Evolutionary conservation across 2,329 filamentous ascomycete genomes (phyloP), one percentile per base, ranked within the genome.

Genomic region (Colletotrichum orchidophilum): DNA sequence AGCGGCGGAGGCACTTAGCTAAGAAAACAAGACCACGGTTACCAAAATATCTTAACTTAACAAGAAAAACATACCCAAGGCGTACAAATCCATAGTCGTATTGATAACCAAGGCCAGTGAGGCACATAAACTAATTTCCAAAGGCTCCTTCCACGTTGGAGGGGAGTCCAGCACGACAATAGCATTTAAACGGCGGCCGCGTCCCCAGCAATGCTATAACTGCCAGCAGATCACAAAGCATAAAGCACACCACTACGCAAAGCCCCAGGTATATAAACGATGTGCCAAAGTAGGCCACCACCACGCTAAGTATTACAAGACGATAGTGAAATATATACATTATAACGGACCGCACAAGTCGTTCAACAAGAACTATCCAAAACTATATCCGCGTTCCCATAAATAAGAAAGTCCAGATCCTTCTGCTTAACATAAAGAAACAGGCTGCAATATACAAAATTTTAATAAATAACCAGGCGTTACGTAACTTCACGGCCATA

Each of bases 191-290:
- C 74, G 65, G 24, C 73, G 75, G 58, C 69, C 62, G 46, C 69
- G 73, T 65, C 76, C 74, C 42, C 65, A 73, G 31, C 70, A 79
- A 74, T 80, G 72, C 64, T 80, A 77, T 52, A 79, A 79, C 33
- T 80, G 74, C 63, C 71, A 79, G 70, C 63, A 77, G 66, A 75
- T 78, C 46, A 69, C 33, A 12, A 35, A 35, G 42, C 42, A 60
- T 29, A 60, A 60, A 15, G 35, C 39, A 1, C n/a, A 60, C 6
- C 7, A 60, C 12, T 60, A 12, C 39, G 21, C 7, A 60, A 60
- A 49, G 15, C 24, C 35, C 39, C 7, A n/a, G 26, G 39, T 60
- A 29, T 60, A 5, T 33, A 8, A 9, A 35, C 27, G 27, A 3
- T 62, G 26, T 15, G 39, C 42, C 12, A 62, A 62, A 18, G 59